Base-by-base conservation (phyloP, 2,329 filamentous ascomycete genomes). In the Penicillium sp. region DNA sequence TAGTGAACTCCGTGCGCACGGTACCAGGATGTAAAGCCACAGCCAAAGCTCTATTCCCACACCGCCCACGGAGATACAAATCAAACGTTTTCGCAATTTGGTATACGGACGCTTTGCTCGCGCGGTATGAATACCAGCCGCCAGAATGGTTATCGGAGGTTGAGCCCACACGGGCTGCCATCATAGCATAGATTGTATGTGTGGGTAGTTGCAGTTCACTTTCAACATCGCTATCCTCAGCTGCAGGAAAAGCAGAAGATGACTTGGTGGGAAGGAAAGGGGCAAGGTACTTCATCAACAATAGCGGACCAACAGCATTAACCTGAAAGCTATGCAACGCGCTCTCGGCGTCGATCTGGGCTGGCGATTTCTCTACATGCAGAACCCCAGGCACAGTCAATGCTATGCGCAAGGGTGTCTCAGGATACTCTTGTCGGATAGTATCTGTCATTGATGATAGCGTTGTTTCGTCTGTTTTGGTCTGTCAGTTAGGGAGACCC, bases 51-150 rank as follows among this genome's bases (percentile, higher is more conserved):
- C 84, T 85, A 0, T 83, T 82, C 0, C 81, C 85, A 57, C 82
- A 81, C 43, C 81, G 79, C 4, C 81, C 78, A 35, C 74, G 74
- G 31, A 95, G 74, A 68, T 87, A 83, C 27, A 89, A 80, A 70
- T 95, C 90, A 59, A 91, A 86, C 7, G 84, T 88, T 74, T 87
- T 90, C 8, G 85, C 84, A 13, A 91, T 56, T 67, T 87, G 87
- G 62, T 87, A 91, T 3, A 93, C 85, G 2, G 82, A 90, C 0
- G 90, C 85, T 74, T 95, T 96, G 52, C 84, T 88, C 8, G 88
- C 84, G 14, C 91, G 86, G 73, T 95, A 95, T 55, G 82, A 86
- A 72, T 91, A 96, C 91, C 90, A 95, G 0, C 91, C 91, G 2
- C 90, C 91, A 0, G 87, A 78, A 2, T 76, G 70, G 67, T 96